Base-by-base conservation (phyloP, 257 asterid genomes). In the Nicotiana obtusifolia region DNA sequence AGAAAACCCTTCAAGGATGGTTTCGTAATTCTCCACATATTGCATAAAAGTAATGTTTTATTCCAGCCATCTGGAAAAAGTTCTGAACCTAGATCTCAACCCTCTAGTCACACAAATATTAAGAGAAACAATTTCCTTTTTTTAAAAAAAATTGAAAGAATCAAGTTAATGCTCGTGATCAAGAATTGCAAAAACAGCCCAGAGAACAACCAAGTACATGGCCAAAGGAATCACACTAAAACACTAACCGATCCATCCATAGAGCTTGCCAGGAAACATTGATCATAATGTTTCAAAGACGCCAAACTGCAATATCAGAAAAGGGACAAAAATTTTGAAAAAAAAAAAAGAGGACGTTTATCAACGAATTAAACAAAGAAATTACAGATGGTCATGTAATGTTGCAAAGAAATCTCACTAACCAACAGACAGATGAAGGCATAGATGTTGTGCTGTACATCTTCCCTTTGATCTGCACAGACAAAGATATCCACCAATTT, bases 221-320 rank as follows among this genome's bases (percentile, higher is more conserved):
- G 35, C 20, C 78, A 8, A 41, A 71, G 57, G n/a, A 69, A 69
- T 41, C 59, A 41, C 59, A 20, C 10, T 41, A 69, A 69, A 85
- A 76, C 83, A 92, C 99, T 89, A 78, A 95, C 99, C 86, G 93
- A 93, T 87, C 99, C 98, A 88, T 96, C 97, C 98, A 96, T 92
- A 84, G 99, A 92, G 90, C 99, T 94, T 78, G 98, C 98, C 88
- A 93, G 78, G 86, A 93, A 93, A 88, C 90, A 93, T 64, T 92
- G 95, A 83, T 93, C 98, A 89, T 89, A 87, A 65, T 52, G 88
- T 84, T 49, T 82, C 85, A 96, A 96, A 7, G 94, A 85, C 78
- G 84, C 54, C 95, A 96, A 92, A 89, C 98, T 95, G 85, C 83
- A 89, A 77, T 65, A 37, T 37, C 64, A 81, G 81, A 75, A 33